phyloP scores from a whole-genome alignment of 768 basidiomycete species.

The Leccinellum albellum region DNA sequence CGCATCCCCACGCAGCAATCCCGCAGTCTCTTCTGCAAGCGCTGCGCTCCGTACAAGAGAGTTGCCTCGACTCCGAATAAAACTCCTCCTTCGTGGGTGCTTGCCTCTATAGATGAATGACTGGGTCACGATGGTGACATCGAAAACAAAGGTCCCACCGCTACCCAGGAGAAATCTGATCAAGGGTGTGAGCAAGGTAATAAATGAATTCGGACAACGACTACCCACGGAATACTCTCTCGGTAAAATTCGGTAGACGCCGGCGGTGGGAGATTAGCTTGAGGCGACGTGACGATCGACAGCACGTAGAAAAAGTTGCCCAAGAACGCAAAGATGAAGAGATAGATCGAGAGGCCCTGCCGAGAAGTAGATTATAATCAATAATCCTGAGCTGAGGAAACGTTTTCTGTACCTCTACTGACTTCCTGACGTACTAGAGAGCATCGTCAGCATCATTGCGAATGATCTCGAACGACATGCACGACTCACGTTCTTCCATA shows the following conservation, averaged over 20 bases:
- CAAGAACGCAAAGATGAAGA: conserved; percentile 91
- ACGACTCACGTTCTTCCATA: conserved; percentile 93
- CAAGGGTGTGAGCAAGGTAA: not conserved
- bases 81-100: conserved; percentile 31
- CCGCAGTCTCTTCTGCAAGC: conserved; percentile 47
- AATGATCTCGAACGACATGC: not conserved
- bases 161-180: conserved; percentile 84
- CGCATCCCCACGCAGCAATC: conserved; percentile 43
- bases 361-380: conserved; percentile 3
- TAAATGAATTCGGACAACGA: not conserved
- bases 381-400: conserved; percentile 2
- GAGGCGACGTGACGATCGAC: conserved; percentile 80
- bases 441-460: conserved; percentile 1
- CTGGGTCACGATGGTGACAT: conserved; percentile 87
- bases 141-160: conserved; percentile 90
- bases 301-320: conserved; percentile 93
- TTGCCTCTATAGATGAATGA: conserved; percentile 69
- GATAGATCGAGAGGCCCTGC: conserved; percentile 87
- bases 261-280: conserved; percentile 52
- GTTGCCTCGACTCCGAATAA: conserved; percentile 24
- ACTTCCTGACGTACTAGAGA: conserved; percentile 77
- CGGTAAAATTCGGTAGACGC: conserved; percentile 63
- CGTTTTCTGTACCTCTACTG: conserved; percentile 60
- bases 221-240: conserved; percentile 81
- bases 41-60: conserved; percentile 25